A percentile compares a stretch with the other conserved stretches of the same genome.
These are phyloP conservation scores for Suillus occidentalis DNA, from an alignment of 768 basidiomycete species.

Conservation along the genomic window DNA sequence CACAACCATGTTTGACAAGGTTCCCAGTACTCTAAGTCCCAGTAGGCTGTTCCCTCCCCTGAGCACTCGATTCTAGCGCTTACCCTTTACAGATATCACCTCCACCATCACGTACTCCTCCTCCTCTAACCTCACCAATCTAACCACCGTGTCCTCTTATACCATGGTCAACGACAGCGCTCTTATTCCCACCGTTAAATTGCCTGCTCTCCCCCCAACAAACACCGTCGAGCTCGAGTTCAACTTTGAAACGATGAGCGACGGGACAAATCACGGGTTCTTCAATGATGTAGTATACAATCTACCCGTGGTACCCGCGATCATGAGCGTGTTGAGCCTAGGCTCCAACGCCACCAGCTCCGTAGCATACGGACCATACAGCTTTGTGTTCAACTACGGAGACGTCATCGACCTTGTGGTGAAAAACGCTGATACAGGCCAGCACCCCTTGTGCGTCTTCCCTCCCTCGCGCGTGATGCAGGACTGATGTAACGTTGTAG, in stretches of 20 bases:
- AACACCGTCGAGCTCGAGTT: slow-evolving; percentile 70
- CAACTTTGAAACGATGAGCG: slow-evolving; percentile 79
- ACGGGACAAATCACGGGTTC: slow-evolving; percentile 84
- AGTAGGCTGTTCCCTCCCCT: slow-evolving; percentile 46
- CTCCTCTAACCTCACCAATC: slow-evolving; percentile 50
- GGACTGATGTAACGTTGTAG: slow-evolving; percentile 37
- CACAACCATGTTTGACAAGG: slow-evolving; percentile 81
- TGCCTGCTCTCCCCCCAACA: slow-evolving; percentile 51
- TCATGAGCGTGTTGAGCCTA: slow-evolving; percentile 76
- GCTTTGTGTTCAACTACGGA: slow-evolving; percentile 71
- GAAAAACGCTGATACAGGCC: slow-evolving; percentile 68
- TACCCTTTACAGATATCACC: slow-evolving; percentile 61
- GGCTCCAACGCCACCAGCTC: slow-evolving; percentile 68
- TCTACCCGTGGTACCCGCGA: slow-evolving; percentile 66
- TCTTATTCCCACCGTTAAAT: slow-evolving; percentile 59
- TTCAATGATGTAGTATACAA: slow-evolving; percentile 74
- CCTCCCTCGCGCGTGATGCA: neutral
- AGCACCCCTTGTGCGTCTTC: slow-evolving; percentile 79
- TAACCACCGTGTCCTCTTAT: slow-evolving; percentile 57
- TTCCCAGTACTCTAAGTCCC: slow-evolving; percentile 70
- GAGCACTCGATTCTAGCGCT: neutral
- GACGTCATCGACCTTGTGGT: slow-evolving; percentile 79
- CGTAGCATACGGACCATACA: slow-evolving; percentile 76
- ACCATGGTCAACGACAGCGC: slow-evolving; percentile 62
- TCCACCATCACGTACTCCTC: slow-evolving; percentile 76